Base-by-base conservation (phyloP, 1,284 basidiomycete species). In the Uromyces viciae-fabae region DNA sequence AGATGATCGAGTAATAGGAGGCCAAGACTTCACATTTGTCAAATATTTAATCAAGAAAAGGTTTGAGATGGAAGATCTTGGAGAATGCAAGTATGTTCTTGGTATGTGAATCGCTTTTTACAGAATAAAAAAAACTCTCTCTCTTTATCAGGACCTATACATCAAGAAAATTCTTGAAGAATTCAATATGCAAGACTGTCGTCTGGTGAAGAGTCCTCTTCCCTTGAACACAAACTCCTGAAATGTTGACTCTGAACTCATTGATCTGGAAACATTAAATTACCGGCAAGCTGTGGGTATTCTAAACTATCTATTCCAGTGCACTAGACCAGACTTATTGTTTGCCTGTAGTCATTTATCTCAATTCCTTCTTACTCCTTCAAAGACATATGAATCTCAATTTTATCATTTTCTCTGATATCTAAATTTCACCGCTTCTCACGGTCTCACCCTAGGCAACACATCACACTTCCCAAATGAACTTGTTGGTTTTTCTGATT, bases 61-160 rank as follows among this genome's bases (percentile, higher is more conserved):
- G 14, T 75, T 75, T 22, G 56, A 64, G 28, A 75, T 75, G 74
- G 56, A 75, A 14, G 54, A 75, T 7, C 38, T 62, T 28, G 42
- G 56, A 0, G 56, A 42, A 9, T 75, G 52, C 17, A 22, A 46
- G 17, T 75, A 60, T 40, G 58, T 75, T 1, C 28, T 75, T 7
- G 74, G 74, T 0, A 75, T 75, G 74, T 8, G 58, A 25, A 58
- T 75, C 14, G 52, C 31, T 17, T 25, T 56, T n/a, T 17, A 75
- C 36, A 19, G 43, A 3, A 3, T 17, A 8, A 25, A 1, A 15
- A 22, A 11, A 2, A 75, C 58, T 14, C 17, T 75, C 17, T 25
- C 60, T 19, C 56, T 75, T 3, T 43, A 40, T 66, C 74, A 75
- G 31, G 56, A 60, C 15, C 38, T 25, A 17, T 75, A 75, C 40